phyloP scores from a whole-genome alignment of 169 alveolate species.

The Babesia bovis region DNA sequence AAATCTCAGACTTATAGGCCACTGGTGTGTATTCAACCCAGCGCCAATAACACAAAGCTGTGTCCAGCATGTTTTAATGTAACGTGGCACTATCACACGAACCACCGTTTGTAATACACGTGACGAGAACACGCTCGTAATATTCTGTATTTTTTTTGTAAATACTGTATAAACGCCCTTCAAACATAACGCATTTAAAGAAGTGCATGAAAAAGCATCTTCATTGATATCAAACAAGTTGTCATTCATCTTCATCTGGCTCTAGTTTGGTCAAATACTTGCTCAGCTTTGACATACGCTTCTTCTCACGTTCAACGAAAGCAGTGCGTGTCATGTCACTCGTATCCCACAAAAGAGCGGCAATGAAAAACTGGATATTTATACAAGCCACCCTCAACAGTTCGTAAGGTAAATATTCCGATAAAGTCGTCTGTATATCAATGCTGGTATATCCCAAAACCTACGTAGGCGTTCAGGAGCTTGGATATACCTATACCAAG shows the following conservation, averaged over 20 bases:
- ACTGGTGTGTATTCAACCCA: slow-evolving; percentile 21
- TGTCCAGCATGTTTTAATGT: background rate
- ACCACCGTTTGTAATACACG: no score
- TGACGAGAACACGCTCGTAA: background rate
- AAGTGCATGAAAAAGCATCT: background rate
- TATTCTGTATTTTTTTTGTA: no score
- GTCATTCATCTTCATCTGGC: no score
- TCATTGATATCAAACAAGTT: background rate
- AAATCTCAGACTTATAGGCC: background rate
- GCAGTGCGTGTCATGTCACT: slow-evolving; percentile 45
- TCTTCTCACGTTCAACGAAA: slow-evolving; percentile 8
- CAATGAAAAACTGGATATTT: slow-evolving; percentile 36
- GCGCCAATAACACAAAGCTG: slow-evolving; percentile 14
- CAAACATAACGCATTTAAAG: background rate
- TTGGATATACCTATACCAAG: slow-evolving; percentile 31
- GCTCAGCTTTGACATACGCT: slow-evolving; percentile 1
- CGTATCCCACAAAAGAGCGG: slow-evolving; percentile 57
- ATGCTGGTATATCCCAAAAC: background rate
- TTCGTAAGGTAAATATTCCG: slow-evolving; percentile 26
- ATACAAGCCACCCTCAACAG: slow-evolving; percentile 38
- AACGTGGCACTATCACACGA: no score
- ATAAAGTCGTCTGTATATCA: slow-evolving; percentile 38
- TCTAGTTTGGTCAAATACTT: background rate
- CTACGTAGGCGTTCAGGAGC: slow-evolving; percentile 34
- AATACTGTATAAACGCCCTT: background rate